Base-by-base conservation (phyloP, 352 stramenopile species). In the Phytopythium mirpurense region DNA sequence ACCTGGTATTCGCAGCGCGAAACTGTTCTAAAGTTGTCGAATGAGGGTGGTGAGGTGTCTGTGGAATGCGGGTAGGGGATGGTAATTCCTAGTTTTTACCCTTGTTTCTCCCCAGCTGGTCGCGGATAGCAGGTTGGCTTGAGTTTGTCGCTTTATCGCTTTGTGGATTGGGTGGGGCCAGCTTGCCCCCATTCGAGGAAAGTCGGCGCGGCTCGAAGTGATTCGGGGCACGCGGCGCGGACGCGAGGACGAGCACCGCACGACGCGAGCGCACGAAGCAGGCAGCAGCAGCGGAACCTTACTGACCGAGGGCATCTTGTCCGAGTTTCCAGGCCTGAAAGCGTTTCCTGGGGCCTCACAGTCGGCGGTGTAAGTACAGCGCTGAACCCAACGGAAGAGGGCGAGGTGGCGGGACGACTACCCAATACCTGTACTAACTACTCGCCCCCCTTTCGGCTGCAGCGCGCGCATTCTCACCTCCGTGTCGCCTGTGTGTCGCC, bases 141-240 rank as follows among this genome's bases (percentile, higher is more conserved):
- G 6, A 5, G 7, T 15, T 16, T 26, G 37, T 26, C 37, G n/a
- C 1, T 24, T 14, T 15, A 7, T 3, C 18, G 3, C 12, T 1
- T 0, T 14, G 24, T 43, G n/a, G 37, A 16, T 47, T 11, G 41
- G 23, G n/a, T n/a, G n/a, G n/a, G n/a, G n/a, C n/a, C n/a, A n/a
- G n/a, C n/a, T n/a, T n/a, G n/a, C n/a, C n/a, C n/a, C n/a, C 41
- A 47, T 47, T 47, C 41, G 24, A 47, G 41, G 41, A 47, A 47
- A 47, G 14, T 34, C 41, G 29, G 37, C 5, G 41, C 41, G 41
- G 1, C 11, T 9, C 15, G 23, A 11, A 32, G 37, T n/a, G 37
- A 26, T 26, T 43, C n/a, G n/a, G 32, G 2, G 32, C 5, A 32
- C 5, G 29, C 29, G 9, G 29, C 29, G 29, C 29, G 29, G 29